Evolutionary conservation across 2,329 filamentous ascomycete genomes (phyloP).

Genomic region (Graphilbum sp.): DNA sequence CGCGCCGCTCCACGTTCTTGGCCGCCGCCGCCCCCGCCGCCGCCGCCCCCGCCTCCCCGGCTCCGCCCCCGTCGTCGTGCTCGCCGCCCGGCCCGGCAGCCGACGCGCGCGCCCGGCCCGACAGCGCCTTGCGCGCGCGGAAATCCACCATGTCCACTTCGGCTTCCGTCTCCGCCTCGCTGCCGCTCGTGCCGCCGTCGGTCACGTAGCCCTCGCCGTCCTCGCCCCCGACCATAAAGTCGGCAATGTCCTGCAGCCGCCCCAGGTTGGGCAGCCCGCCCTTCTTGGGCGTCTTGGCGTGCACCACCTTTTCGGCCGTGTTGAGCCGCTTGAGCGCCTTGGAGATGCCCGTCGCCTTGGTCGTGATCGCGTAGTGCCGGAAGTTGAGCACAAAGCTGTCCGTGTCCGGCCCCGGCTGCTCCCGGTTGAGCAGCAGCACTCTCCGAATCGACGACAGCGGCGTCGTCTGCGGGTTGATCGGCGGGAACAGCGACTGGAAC

Average conservation of each 20-base stretch:
- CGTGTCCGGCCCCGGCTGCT: slow-evolving; percentile 39
- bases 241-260: slow-evolving; percentile 80
- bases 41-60: no score
- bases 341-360: slow-evolving; percentile 67
- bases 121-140: slow-evolving; percentile 40
- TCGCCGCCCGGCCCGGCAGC: slow-evolving; percentile 22
- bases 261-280: slow-evolving; percentile 73
- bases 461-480: slow-evolving; percentile 82
- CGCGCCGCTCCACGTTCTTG: slow-evolving; percentile 60
- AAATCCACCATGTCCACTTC: slow-evolving; percentile 69
- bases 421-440: slow-evolving; percentile 79
- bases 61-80: slow-evolving; percentile 26
- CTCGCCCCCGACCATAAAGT: slow-evolving; percentile 80
- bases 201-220: slow-evolving; percentile 70
- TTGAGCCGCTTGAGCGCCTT: slow-evolving; percentile 72
- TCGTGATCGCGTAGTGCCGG: slow-evolving; percentile 89
- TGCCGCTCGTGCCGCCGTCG: slow-evolving; percentile 61
- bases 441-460: slow-evolving; percentile 85
- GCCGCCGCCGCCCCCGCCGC: slow-evolving; percentile 27
- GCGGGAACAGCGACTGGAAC: slow-evolving; percentile 91
- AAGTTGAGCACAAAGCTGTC: slow-evolving; percentile 72
- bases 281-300: slow-evolving; percentile 43
- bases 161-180: slow-evolving; percentile 83
- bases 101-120: slow-evolving; percentile 30
- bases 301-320: slow-evolving; percentile 64